Base-by-base conservation (phyloP, 352 stramenopile species). In the Discostella stelligera region DNA sequence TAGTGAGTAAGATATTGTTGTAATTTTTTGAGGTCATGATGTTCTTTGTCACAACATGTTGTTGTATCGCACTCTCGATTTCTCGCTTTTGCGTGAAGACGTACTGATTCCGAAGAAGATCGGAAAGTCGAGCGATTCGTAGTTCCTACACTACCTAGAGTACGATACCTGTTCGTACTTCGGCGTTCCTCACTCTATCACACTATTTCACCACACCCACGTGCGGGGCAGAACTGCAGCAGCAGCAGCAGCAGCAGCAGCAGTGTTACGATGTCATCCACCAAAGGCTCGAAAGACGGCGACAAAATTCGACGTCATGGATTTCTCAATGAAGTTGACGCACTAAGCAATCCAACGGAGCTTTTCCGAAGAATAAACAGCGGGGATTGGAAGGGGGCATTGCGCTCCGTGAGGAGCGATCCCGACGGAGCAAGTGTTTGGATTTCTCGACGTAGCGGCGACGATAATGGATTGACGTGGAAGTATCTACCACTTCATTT, bases 401-500 rank as follows among this genome's bases (percentile, higher is more conserved):
- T 75, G 32, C n/a, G 52, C 56, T 46, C 55, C 27, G 30, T 86
- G 41, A 21, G 64, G 20, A 70, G 39, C 20, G 55, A 71, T 54
- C 74, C 74, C n/a, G 37, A 25, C 2, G 73, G 83, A 70, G 74
- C 79, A 18, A 79, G 54, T 18, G 46, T 81, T 46, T 86, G 79
- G 79, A 72, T 83, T 30, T 80, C 59, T 62, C 64, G 74, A 18
- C 61, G 72, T 8, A 80, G 73, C 4, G 41, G 50, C 32, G 52
- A 67, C 23, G 55, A 66, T 39, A 32, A 72, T 48, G 63, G 72
- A 66, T 60, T 83, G 18, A 65, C 62, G 11, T 86, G 79, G 79
- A 82, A 79, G 37, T 86, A 86, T 64, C 67, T 86, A 41, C 79
- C 79, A 7, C 55, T 86, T 56, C 79, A 86, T 54, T 48, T 86